Conservation (phyloP, 2,329 filamentous ascomycete species). For the Arthrobotrys musiformis region DNA sequence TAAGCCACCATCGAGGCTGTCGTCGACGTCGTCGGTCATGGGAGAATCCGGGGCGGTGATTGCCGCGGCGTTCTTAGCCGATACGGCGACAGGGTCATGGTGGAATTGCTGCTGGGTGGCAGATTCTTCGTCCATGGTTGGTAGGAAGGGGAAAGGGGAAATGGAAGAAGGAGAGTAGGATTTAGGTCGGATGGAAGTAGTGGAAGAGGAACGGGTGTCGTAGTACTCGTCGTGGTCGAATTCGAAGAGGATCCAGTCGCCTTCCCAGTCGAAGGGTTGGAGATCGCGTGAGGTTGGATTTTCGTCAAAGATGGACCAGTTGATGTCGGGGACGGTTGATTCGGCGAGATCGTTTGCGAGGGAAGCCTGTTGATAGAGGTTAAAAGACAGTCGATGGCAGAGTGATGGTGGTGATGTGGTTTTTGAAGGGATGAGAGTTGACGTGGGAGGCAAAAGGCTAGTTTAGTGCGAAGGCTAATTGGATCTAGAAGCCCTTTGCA, state of each 20-base stretch:
- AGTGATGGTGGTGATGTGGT: too few species aligned
- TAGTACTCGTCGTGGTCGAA: constrained; percentile 55
- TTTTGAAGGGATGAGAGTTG: background rate
- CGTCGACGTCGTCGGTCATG: constrained; percentile 39
- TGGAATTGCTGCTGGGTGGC: constrained; percentile 43
- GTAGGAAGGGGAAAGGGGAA: constrained; percentile 4
- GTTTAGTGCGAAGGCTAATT: too few species aligned
- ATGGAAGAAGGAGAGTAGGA: constrained; percentile 11
- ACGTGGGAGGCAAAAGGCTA: constrained; percentile 3
- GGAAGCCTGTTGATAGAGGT: constrained; percentile 6
- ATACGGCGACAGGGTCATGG: constrained; percentile 44
- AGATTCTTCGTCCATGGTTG: constrained; percentile 47
- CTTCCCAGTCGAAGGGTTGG: constrained; percentile 49
- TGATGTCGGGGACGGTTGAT: constrained; percentile 53
- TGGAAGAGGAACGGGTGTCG: constrained; percentile 29
- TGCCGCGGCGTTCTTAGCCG: constrained; percentile 31
- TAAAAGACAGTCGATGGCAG: background rate
- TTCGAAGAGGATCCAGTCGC: constrained; percentile 55
- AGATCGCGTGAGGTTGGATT: constrained; percentile 54
- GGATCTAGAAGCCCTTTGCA: constrained; percentile 17
- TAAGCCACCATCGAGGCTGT: constrained; percentile 36
- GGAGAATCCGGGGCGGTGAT: constrained; percentile 12
- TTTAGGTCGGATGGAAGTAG: constrained; percentile 14
- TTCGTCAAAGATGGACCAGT: constrained; percentile 55
- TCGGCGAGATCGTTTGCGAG: constrained; percentile 54